Evolutionary conservation across 2,329 filamentous ascomycete species (phyloP).

Genomic region (Periconia sp.): DNA sequence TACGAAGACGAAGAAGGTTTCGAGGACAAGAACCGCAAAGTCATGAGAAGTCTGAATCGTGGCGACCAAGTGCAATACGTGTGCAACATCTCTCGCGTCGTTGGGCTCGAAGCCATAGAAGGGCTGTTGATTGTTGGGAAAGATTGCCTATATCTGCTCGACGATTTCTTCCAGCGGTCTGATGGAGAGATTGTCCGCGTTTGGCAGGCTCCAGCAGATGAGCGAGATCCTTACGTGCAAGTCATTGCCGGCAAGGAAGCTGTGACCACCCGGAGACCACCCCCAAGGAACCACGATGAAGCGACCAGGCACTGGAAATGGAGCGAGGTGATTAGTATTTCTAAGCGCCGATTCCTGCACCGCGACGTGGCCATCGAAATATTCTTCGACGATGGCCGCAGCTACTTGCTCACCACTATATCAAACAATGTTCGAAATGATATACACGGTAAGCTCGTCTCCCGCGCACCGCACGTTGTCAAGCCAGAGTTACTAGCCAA

Average conservation of each 20-base stretch:
- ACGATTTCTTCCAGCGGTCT: slow-evolving; percentile 92
- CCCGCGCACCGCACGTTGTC: slow-evolving; percentile 78
- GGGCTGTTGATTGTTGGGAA: slow-evolving; percentile 92
- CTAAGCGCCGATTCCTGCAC: slow-evolving; percentile 92
- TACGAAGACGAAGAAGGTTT: slow-evolving; percentile 82
- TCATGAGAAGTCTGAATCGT: slow-evolving; percentile 88
- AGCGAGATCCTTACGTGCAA: slow-evolving; percentile 92
- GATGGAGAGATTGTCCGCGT: slow-evolving; percentile 97
- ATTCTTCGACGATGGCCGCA: slow-evolving; percentile 95
- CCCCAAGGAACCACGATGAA: slow-evolving; percentile 51
- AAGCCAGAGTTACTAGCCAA: slow-evolving; percentile 70
- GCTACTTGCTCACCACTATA: slow-evolving; percentile 86
- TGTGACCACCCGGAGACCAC: slow-evolving; percentile 49
- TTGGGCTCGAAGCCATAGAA: slow-evolving; percentile 90
- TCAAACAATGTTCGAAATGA: slow-evolving; percentile 75
- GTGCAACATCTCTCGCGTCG: slow-evolving; percentile 92
- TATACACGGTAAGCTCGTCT: slow-evolving; percentile 72
- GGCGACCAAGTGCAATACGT: slow-evolving; percentile 92
- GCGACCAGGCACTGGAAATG: slow-evolving; percentile 92
- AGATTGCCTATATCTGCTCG: slow-evolving; percentile 88
- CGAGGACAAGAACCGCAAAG: slow-evolving; percentile 97
- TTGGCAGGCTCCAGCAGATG: slow-evolving; percentile 87
- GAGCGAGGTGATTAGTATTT: slow-evolving; percentile 92
- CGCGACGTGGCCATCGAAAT: slow-evolving; percentile 95
- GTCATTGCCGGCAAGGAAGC: slow-evolving; percentile 82